Base-by-base conservation (phyloP, 345 rosid genomes). In the Brassica cretica region DNA sequence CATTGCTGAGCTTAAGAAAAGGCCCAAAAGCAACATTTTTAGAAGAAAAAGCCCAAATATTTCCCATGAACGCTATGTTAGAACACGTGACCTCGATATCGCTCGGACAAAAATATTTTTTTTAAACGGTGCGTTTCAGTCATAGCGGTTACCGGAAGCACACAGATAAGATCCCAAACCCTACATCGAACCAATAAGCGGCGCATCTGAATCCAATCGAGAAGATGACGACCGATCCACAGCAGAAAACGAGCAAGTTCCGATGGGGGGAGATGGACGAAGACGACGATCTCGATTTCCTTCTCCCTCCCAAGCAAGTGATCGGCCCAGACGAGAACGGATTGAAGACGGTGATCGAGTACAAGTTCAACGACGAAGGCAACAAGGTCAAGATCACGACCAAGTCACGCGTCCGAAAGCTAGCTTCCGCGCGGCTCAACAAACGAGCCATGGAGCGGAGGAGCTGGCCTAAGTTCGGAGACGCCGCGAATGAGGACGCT, bases 261-360 rank as follows among this genome's bases (percentile, higher is more conserved):
- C 87, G 86, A 32, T 92, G 98, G 98, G 91, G 88, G 0, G 96
- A 94, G 64, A 80, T 92, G 59, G 93, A 92, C 56, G 92, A 88
- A 9, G 91, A 83, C 8, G 97, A 86, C 81, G 88, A 88, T 74
- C 75, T 89, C 11, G 92, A 87, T 69, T 90, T 87, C 70, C 84
- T 92, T 5, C 82, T 94, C 51, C 98, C 94, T 49, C 97, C 94
- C 0, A 82, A 78, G 24, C 90, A 88, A 18, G 92, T 90, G 67
- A 74, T 87, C 24, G 97, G 97, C 1, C 97, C 96, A 2, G 98
- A 92, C 69, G 89, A 92, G 72, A 84, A 83, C 72, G 98, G 98
- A 14, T 78, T 91, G 55, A 92, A 87, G 77, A 88, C 80, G 60
- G 90, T 88, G 53, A 88, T 88, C 16, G 91, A 87, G 73, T 90